Percentiles rank a stretch among this genome's conserved stretches.
These are phyloP conservation scores for Paraconiothyrium brasiliense DNA, from an alignment of 2,329 filamentous ascomycete species.

Conservation along the genomic window DNA sequence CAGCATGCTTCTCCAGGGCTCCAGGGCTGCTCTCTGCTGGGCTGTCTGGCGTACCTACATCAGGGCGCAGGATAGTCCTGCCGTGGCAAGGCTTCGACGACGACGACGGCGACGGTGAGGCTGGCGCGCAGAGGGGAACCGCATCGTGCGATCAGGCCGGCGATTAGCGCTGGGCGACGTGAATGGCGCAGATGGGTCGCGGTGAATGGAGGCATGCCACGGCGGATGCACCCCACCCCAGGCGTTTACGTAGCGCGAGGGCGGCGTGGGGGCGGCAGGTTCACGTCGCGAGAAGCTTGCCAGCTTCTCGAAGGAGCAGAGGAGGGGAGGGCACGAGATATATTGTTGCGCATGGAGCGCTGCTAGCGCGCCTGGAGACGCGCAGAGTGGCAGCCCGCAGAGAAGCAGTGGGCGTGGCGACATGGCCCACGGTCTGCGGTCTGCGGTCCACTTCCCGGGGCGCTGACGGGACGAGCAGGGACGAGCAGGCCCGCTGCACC, in stretches of 20 bases:
- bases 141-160: constrained; percentile 2
- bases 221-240: constrained; percentile 1
- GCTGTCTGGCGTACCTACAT: neutral
- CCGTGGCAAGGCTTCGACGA: neutral
- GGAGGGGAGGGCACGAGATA: no score
- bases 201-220: neutral
- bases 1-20: neutral
- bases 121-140: constrained; percentile 3
- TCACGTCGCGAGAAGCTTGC: neutral
- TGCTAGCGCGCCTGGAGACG: neutral
- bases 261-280: constrained; percentile 2
- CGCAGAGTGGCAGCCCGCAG: neutral
- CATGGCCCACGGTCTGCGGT: constrained; percentile 2
- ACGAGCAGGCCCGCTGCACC: constrained; percentile 13
- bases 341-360: neutral
- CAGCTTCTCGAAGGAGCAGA: neutral
- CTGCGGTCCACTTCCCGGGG: constrained; percentile 11
- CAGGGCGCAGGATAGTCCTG: neutral
- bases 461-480: constrained; percentile 7
- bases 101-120: neutral
- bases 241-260: constrained; percentile 5
- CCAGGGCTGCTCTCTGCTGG: neutral
- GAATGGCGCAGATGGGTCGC: constrained; percentile 8
- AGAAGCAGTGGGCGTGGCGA: constrained; percentile 1
- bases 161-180: constrained; percentile 3